Conservation (phyloP, 768 basidiomycete species). For the Boletellus emodensis region DNA sequence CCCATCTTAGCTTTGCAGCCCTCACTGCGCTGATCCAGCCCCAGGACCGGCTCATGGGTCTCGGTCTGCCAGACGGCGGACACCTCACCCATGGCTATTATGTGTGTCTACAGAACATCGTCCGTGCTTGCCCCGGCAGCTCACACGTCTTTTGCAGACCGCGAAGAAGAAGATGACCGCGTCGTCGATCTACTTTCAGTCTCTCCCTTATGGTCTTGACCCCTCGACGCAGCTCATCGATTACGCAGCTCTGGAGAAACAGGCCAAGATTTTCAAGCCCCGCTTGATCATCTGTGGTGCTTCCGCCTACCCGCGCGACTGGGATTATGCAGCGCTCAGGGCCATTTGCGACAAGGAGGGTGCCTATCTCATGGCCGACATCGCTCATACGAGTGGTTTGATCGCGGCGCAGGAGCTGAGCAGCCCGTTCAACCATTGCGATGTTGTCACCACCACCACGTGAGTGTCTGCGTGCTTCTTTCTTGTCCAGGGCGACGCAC, state of each 20-base stretch:
- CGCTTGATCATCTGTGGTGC: conserved; percentile 95
- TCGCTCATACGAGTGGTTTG: conserved; percentile 95
- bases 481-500: not conserved
- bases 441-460: conserved; percentile 98
- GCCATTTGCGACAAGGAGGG: conserved; percentile 82
- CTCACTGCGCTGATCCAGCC: conserved; percentile 95
- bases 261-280: conserved; percentile 95
- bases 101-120: conserved; percentile 40
- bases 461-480: conserved; percentile 33
- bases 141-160: conserved; percentile 47
- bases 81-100: conserved; percentile 98
- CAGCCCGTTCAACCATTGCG: conserved; percentile 92
- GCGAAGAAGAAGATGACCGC: conserved; percentile 99
- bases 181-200: conserved; percentile 99
- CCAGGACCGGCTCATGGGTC: conserved; percentile 97
- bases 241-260: conserved; percentile 72
- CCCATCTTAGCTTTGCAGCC: conserved; percentile 83
- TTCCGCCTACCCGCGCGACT: conserved; percentile 97
- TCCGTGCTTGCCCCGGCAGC: not conserved
- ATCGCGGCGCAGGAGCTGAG: conserved; percentile 88
- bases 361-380: conserved; percentile 92
- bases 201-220: conserved; percentile 86
- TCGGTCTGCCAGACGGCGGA: conserved; percentile 95
- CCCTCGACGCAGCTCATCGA: conserved; percentile 85
- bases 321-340: conserved; percentile 87